A percentile compares a stretch with the other conserved stretches of the same genome.
These are phyloP conservation scores for Verticillium klebahnii DNA, from an alignment of 2,329 filamentous ascomycete genomes.

Conservation along the genomic window DNA sequence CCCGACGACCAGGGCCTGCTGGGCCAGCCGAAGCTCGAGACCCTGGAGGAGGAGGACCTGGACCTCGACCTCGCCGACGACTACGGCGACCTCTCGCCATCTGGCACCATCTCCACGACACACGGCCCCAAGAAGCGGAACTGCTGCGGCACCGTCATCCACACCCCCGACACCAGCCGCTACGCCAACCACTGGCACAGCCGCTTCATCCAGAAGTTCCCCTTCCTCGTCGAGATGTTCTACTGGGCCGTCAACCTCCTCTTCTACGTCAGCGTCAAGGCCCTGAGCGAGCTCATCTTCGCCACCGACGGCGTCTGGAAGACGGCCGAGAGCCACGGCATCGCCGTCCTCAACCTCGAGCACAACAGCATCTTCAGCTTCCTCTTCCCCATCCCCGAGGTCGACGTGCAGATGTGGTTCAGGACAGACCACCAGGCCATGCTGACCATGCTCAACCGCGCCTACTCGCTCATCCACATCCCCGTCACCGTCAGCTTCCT, in stretches of 20 bases:
- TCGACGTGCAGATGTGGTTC: conserved; percentile 52
- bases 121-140: conserved; percentile 42
- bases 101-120: conserved; percentile 13
- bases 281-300: conserved; percentile 24
- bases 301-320: conserved; percentile 44
- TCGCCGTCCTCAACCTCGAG: conserved; percentile 51
- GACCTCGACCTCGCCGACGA: conserved; percentile 10
- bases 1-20: conserved; percentile 17
- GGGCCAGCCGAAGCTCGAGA: conserved; percentile 7
- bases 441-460: conserved; percentile 52
- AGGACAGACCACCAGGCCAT: conserved; percentile 46
- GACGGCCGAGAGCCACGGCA: conserved; percentile 49
- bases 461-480: conserved; percentile 56
- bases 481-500: conserved; percentile 59
- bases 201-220: conserved; percentile 59
- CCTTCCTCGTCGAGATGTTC: conserved; percentile 69
- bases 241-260: conserved; percentile 57
- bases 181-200: conserved; percentile 58
- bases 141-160: conserved; percentile 41
- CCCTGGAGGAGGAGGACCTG: conserved; percentile 13
- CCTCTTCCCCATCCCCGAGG: conserved; percentile 47
- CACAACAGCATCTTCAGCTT: conserved; percentile 43
- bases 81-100: conserved; percentile 11
- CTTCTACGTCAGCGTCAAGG: conserved; percentile 37
- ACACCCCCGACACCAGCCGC: conserved; percentile 49